A percentile compares a stretch with the other conserved stretches of the same genome.
These are phyloP conservation scores for Alloascoidea hylecoeti DNA, from an alignment of 805 yeast genomes.

Conservation along the genomic window DNA sequence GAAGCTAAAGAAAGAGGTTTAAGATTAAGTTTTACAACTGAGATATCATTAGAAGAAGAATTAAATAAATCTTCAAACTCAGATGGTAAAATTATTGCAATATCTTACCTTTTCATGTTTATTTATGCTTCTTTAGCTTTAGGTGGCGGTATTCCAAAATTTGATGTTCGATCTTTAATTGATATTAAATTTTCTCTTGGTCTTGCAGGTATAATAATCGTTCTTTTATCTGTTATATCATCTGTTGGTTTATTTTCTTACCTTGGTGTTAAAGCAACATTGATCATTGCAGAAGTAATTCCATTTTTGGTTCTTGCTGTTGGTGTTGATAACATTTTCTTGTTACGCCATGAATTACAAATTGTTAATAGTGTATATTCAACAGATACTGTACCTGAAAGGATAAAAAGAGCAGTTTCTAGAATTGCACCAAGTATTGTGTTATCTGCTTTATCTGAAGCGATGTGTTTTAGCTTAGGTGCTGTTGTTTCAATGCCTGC, in stretches of 20 bases:
- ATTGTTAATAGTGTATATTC: slow-evolving; percentile 32
- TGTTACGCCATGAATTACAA: slow-evolving; percentile 69
- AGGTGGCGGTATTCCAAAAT: slow-evolving; percentile 39
- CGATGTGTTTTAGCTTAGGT: slow-evolving; percentile 69
- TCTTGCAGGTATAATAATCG: slow-evolving; percentile 70
- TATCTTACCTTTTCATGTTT: slow-evolving; percentile 81
- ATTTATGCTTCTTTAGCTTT: slow-evolving; percentile 75
- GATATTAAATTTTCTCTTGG: slow-evolving; percentile 65
- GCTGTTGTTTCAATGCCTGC: slow-evolving; percentile 90
- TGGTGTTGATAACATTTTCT: slow-evolving; percentile 91
- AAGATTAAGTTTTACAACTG: slow-evolving; percentile 64
- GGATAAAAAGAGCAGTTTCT: slow-evolving; percentile 52
- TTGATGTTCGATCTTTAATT: slow-evolving; percentile 14
- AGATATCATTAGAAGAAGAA: slow-evolving; percentile 73
- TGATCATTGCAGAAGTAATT: slow-evolving; percentile 92
- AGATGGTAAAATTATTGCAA: slow-evolving; percentile 52
- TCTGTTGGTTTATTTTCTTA: slow-evolving; percentile 73
- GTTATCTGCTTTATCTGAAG: slow-evolving; percentile 63
- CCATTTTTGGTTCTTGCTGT: slow-evolving; percentile 88
- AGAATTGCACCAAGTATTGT: slow-evolving; percentile 81
- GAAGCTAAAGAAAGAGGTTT: slow-evolving; percentile 41
- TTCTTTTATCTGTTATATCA: slow-evolving; percentile 64
- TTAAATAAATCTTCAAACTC: slow-evolving; percentile 70
- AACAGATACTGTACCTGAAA: slow-evolving; percentile 33
- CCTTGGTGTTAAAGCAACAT: slow-evolving; percentile 72